Base-by-base conservation (phyloP, 352 stramenopile species). In the Phytophthora rubi region DNA sequence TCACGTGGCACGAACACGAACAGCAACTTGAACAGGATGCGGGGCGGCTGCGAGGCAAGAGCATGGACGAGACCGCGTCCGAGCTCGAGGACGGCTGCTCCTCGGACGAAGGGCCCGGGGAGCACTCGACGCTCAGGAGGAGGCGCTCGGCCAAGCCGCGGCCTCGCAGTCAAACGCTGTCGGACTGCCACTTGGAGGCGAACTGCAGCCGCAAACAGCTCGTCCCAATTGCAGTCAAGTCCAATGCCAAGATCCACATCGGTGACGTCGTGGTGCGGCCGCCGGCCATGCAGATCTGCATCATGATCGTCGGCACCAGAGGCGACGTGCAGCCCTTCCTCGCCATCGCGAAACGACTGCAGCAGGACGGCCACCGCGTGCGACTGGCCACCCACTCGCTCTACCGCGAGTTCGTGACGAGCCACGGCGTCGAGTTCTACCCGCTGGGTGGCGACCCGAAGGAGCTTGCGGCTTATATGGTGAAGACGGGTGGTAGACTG, bases 321-420 rank as follows among this genome's bases (percentile, higher is more conserved):
- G 88, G 89, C 2, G 89, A 96, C 68, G 88, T 95, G 30, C 81
- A 94, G 68, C 89, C 88, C 10, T 96, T 94, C 64, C 61, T 95
- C 2, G 86, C 70, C 10, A 91, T 98, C 23, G 91, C 88, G 1
- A 89, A 93, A 52, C 79, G 86, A 6, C 72, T 98, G 44, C 80
- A 95, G 55, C 53, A 77, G 6, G 70, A 96, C 18, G 93, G 93
- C 0, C 95, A 98, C 69, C 82, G 90, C 21, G 95, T 98, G 6
- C 84, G 95, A 0, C 80, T 98, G 13, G 94, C 93, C 2, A 97
- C 92, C 1, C 94, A 98, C 70, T 79, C 81, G 9, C 79, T 91
- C n/a, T 97, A 97, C 75, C 80, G 93, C 0, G 63, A 85, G 6
- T 90, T 90, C 37, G 90, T 98, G 7, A 83, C 66, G 2, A 81